Evolutionary conservation across 257 asterid species (phyloP), one percentile per base, ranked within the genome.

Genomic region (Nicotiana undulata): DNA sequence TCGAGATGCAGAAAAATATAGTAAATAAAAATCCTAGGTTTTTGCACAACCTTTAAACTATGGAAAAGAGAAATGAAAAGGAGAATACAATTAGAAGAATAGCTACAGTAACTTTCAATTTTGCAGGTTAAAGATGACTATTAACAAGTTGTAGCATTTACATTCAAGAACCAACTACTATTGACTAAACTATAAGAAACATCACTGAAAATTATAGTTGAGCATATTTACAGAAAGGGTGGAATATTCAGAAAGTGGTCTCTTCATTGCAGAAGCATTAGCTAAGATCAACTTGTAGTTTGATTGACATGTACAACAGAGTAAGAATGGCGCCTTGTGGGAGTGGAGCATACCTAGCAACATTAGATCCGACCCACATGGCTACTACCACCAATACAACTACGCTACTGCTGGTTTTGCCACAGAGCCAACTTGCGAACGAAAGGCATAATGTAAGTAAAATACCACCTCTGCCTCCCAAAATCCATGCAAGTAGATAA

Each of bases 321-420:
- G 98, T 83, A 74, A 93, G 93, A 79, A 94, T 88, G 40, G 98
- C 98, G 80, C 98, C 98, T 83, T 91, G 98, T 3, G 97, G 97
- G 46, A 94, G 77, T 31, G 95, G 97, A 82, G 90, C 91, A 83
- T 81, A 77, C 82, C 92, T 85, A 56, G 97, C 95, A 55, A 94
- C 88, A 85, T 81, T 91, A 63, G 98, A 89, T 70, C 94, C 92
- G 76, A 91, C 83, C 96, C 98, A 94, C 94, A 91, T 77, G 77
- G 98, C 96, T 40, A 89, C 85, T 52, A 91, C 88, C 32, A 86
- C 91, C 20, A 94, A 18, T 52, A 90, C 93, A 84, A 94, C 95
- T 46, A 86, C n/a, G 75, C 93, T 78, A 81, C 98, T 94, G 80
- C 97, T 92, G 13, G 89, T 88, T 87, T 94, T 94, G 22, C 98